Percentiles rank a stretch among this genome's conserved stretches.
Evolutionary conservation across 495 filamentous ascomycete species (phyloP).

Genomic region (Rusavskia elegans): DNA sequence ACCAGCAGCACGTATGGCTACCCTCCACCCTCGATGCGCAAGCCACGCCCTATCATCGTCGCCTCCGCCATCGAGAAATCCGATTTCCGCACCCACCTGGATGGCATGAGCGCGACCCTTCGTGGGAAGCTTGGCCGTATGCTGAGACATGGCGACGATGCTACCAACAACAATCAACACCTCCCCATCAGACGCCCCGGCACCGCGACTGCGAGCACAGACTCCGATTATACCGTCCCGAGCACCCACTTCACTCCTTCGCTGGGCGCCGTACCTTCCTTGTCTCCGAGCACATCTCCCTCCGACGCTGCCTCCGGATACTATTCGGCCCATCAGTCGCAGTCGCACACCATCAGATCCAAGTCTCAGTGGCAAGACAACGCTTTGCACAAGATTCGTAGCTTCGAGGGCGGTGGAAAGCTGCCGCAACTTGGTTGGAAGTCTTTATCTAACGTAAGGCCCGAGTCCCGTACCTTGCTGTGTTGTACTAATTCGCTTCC

Average conservation of each 20-base stretch:
- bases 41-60: conserved; percentile 15
- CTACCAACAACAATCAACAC: neutral
- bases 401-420: conserved; percentile 17
- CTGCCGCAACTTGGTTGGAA: conserved; percentile 17
- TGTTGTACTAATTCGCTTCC: neutral
- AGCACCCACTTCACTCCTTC: conserved; percentile 15
- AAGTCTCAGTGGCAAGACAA: conserved; percentile 12
- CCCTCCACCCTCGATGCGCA: conserved; percentile 13
- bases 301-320: conserved; percentile 7
- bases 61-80: conserved; percentile 17
- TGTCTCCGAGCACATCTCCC: conserved; percentile 13
- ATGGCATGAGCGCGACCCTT: conserved; percentile 17
- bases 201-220: conserved; percentile 6
- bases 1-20: conserved; percentile 15
- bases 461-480: neutral
- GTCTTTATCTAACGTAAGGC: conserved; percentile 14
- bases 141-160: conserved; percentile 11
- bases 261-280: conserved; percentile 13
- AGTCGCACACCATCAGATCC: neutral
- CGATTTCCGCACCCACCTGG: conserved; percentile 15
- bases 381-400: conserved; percentile 14
- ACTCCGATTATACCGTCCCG: conserved; percentile 9
- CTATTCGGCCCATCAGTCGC: neutral
- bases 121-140: conserved; percentile 15
- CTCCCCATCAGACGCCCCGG: conserved; percentile 3